phyloP scores from a whole-genome alignment of 2,329 filamentous ascomycete genomes.

The Colletotrichum horii region DNA sequence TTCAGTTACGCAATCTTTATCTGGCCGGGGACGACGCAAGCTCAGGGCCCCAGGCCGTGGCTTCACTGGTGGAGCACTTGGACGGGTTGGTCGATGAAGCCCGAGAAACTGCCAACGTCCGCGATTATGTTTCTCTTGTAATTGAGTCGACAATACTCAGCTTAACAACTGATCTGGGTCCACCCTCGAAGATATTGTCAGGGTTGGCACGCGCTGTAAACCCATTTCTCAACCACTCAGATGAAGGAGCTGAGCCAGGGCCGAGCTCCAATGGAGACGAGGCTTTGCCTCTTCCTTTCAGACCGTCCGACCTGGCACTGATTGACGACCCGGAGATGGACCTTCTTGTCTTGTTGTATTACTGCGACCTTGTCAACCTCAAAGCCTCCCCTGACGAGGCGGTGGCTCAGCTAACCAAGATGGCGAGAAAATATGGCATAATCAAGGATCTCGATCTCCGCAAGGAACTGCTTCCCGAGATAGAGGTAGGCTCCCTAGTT shows the following conservation, averaged over 20 bases:
- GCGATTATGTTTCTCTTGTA: conserved; percentile 17
- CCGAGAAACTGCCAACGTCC: conserved; percentile 2
- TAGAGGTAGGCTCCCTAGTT: neutral
- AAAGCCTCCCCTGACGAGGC: conserved; percentile 8
- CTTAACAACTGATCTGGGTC: neutral
- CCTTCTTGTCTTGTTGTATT: conserved; percentile 21
- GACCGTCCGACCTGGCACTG: conserved; percentile 2
- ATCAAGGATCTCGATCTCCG: conserved; percentile 21
- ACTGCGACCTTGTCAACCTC: conserved; percentile 10
- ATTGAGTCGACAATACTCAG: conserved; percentile 8
- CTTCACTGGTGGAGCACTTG: neutral
- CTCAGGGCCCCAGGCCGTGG: neutral
- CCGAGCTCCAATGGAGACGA: neutral
- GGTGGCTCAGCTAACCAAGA: conserved; percentile 3
- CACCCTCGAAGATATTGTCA: neutral
- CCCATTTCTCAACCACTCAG: conserved; percentile 15
- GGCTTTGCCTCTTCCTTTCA: neutral
- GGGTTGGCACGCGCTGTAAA: conserved; percentile 18
- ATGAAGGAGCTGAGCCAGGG: neutral
- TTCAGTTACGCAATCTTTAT: conserved; percentile 8
- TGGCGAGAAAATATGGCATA: conserved; percentile 8
- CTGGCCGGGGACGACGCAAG: neutral
- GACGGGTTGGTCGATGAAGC: neutral
- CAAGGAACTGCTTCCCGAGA: conserved; percentile 21
- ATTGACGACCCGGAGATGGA: conserved; percentile 21